Evolutionary conservation across 208 protist species (phyloP).

Genomic region (Crithidia thermophila): DNA sequence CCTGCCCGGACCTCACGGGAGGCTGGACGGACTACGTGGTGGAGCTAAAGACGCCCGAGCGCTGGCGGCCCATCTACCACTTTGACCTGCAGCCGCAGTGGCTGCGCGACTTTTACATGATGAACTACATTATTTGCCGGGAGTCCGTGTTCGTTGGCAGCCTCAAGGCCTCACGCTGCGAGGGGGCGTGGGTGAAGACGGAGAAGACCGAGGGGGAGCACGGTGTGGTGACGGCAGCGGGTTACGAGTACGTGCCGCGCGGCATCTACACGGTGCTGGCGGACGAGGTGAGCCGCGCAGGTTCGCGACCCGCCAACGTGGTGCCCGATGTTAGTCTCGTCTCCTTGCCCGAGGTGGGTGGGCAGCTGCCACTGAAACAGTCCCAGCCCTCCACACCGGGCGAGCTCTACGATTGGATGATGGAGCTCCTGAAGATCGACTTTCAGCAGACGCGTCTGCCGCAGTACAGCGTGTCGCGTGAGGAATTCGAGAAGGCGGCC

Average conservation of each 20-base stretch:
- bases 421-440: not conserved
- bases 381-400: not conserved
- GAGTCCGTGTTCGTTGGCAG: not conserved
- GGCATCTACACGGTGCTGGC: not conserved
- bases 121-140: slow-evolving; percentile 2
- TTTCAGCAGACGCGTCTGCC: slow-evolving; percentile 14
- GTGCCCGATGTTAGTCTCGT: not conserved
- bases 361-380: not conserved
- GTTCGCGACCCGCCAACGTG: not conserved
- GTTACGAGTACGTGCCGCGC: slow-evolving; percentile 4
- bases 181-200: not conserved
- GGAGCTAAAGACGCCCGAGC: not conserved
- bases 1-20: slow-evolving; percentile 4
- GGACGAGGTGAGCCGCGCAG: not conserved
- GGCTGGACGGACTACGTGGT: slow-evolving; percentile 9
- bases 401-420: slow-evolving; percentile 19
- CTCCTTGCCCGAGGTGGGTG: not conserved
- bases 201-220: not conserved
- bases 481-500: slow-evolving; percentile 5
- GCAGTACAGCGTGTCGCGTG: slow-evolving; percentile 14
- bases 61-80: slow-evolving; percentile 17
- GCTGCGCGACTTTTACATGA: slow-evolving; percentile 5
- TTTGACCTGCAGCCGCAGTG: slow-evolving; percentile 25
- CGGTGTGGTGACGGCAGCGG: not conserved
- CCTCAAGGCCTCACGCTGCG: slow-evolving; percentile 5